phyloP scores from a whole-genome alignment of 768 basidiomycete genomes.

The Amyloporia xantha region DNA sequence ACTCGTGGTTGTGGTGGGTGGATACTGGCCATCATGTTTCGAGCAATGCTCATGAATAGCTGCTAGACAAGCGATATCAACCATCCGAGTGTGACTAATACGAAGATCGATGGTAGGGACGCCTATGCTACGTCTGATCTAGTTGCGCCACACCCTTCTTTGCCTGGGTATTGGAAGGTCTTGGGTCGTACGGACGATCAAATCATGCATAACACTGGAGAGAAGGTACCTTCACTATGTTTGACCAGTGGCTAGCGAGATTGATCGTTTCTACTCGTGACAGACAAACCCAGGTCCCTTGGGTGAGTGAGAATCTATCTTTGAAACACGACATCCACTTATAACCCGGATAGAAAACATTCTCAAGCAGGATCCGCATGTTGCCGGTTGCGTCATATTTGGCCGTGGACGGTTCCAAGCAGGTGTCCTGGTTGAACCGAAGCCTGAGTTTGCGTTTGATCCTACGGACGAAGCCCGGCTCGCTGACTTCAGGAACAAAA shows the following conservation, averaged over 20 bases:
- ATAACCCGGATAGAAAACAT: slow-evolving; percentile 26
- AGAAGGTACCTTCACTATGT: slow-evolving; percentile 15
- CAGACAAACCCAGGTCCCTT: slow-evolving; percentile 35
- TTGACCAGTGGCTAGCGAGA: no score
- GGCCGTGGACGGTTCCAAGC: slow-evolving; percentile 34
- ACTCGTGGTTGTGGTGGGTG: slow-evolving; percentile 14
- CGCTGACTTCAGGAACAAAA: slow-evolving; percentile 10
- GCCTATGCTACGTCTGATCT: slow-evolving; percentile 37
- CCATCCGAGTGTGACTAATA: slow-evolving; percentile 25
- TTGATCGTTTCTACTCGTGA: no score
- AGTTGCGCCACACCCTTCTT: slow-evolving; percentile 33
- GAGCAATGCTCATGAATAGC: not conserved
- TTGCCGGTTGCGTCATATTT: slow-evolving; percentile 31
- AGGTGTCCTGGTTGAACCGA: slow-evolving; percentile 35
- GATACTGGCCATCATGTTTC: not conserved
- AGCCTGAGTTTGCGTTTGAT: slow-evolving; percentile 23
- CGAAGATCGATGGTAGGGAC: slow-evolving; percentile 20
- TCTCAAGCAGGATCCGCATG: slow-evolving; percentile 26
- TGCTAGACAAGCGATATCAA: not conserved
- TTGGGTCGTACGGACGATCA: slow-evolving; percentile 42
- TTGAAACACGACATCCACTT: not conserved
- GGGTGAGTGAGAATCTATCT: slow-evolving; percentile 15
- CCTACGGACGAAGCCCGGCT: slow-evolving; percentile 18
- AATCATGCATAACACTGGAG: slow-evolving; percentile 36
- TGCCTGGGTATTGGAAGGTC: slow-evolving; percentile 29